A percentile compares a stretch with the other conserved stretches of the same genome.
Conservation (phyloP, 176 grass and related monocot species). For the Poa pratensis region DNA sequence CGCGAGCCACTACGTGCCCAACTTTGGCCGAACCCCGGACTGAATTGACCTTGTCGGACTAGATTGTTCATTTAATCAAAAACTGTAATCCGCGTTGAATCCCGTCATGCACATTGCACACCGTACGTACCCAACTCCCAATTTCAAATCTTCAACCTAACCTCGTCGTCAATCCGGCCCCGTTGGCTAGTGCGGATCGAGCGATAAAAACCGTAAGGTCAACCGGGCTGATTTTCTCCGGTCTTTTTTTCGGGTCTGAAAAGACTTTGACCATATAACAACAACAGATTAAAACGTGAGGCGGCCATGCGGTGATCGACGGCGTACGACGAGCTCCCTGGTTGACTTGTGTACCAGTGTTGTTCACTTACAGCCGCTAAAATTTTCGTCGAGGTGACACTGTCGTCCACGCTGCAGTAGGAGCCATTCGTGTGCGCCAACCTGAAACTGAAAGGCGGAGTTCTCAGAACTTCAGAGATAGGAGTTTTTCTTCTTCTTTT, state of each 20-base stretch:
- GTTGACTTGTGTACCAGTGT: conserved; percentile 17
- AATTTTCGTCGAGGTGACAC: not conserved
- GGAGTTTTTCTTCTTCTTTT: too few species aligned
- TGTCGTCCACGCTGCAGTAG: conserved; percentile 29
- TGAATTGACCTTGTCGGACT: not conserved
- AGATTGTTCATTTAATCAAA: not conserved
- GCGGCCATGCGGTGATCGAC: conserved; percentile 32
- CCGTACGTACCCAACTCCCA: not conserved
- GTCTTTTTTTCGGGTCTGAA: not conserved
- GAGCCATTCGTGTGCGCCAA: not conserved
- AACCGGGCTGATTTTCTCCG: conserved; percentile 2
- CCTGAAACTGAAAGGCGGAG: not conserved
- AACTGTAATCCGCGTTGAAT: not conserved
- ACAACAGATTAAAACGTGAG: not conserved
- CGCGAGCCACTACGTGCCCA: not conserved
- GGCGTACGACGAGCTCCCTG: not conserved
- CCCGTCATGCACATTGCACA: not conserved
- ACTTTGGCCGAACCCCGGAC: conserved; percentile 24
- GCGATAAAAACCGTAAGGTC: conserved; percentile 20
- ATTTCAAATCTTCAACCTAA: not conserved
- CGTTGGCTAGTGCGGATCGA: conserved; percentile 44
- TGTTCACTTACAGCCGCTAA: conserved; percentile 13
- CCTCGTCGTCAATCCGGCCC: not conserved
- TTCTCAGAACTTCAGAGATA: conserved; percentile 14
- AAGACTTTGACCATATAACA: conserved; percentile 1